phyloP scores from a whole-genome alignment of 2,329 filamentous ascomycete species.

The Dactylonectria macrodidyma region DNA sequence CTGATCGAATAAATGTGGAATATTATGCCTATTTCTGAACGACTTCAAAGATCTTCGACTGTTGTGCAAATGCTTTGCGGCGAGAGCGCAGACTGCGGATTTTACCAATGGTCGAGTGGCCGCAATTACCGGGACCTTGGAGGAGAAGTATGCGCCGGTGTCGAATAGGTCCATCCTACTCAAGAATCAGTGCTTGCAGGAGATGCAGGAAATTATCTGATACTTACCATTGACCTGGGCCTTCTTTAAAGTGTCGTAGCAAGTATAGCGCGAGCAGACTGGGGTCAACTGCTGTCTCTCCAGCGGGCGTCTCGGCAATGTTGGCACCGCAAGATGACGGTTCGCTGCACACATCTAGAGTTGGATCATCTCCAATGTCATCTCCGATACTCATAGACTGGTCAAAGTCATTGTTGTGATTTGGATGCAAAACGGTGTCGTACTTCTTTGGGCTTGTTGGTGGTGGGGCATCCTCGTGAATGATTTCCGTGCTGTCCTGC shows the following conservation, averaged over 20 bases:
- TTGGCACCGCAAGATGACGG: not conserved
- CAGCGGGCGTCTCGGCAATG: not conserved
- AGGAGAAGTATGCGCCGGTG: constrained; percentile 42
- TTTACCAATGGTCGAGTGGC: constrained; percentile 34
- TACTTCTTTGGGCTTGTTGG: not conserved
- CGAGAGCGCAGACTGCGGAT: constrained; percentile 41
- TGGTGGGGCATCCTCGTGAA: not conserved
- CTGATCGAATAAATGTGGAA: not conserved
- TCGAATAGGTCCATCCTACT: constrained; percentile 45
- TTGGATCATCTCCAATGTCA: not conserved
- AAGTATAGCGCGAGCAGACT: constrained; percentile 31
- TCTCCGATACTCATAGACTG: not conserved
- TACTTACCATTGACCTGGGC: constrained; percentile 39
- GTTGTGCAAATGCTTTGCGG: constrained; percentile 38
- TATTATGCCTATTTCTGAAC: not conserved
- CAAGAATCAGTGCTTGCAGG: not conserved
- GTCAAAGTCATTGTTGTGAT: not conserved
- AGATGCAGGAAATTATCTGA: rapidly evolving
- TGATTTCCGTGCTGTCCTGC: not conserved
- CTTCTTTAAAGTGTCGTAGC: constrained; percentile 40
- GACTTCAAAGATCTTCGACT: not conserved
- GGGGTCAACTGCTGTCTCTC: constrained; percentile 5
- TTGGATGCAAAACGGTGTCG: not conserved
- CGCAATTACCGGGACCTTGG: constrained; percentile 43
- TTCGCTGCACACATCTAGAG: not conserved